phyloP scores from a whole-genome alignment of 2,329 filamentous ascomycete genomes.

The Capronia americana region DNA sequence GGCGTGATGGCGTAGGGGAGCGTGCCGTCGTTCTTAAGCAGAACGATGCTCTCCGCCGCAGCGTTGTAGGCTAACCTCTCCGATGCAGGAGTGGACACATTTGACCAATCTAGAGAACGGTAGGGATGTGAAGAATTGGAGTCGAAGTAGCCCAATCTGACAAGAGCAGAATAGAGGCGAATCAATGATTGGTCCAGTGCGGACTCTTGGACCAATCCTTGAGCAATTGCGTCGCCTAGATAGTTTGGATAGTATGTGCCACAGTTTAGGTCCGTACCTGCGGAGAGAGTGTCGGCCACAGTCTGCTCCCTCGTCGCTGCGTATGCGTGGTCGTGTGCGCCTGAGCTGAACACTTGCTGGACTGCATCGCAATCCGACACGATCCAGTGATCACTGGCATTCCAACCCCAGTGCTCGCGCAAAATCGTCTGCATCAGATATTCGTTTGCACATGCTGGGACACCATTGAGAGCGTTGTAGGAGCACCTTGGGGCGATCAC shows the following conservation, averaged over 20 bases:
- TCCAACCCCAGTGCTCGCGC: slow-evolving; percentile 70
- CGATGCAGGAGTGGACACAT: slow-evolving; percentile 62
- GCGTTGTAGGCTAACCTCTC: slow-evolving; percentile 63
- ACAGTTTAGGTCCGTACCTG: slow-evolving; percentile 61
- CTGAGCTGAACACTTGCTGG: slow-evolving; percentile 58
- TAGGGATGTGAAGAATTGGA: slow-evolving; percentile 51
- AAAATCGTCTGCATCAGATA: slow-evolving; percentile 69
- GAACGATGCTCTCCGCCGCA: slow-evolving; percentile 53
- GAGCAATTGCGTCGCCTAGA: slow-evolving; percentile 51
- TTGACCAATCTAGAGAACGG: slow-evolving; percentile 58
- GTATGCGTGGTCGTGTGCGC: slow-evolving; percentile 43
- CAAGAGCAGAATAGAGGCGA: slow-evolving; percentile 57
- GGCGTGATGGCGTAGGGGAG: slow-evolving; percentile 52
- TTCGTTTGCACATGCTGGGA: slow-evolving; percentile 66
- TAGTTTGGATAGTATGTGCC: slow-evolving; percentile 55
- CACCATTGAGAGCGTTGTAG: slow-evolving; percentile 70
- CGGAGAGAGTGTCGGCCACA: slow-evolving; percentile 55
- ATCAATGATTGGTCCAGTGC: slow-evolving; percentile 55
- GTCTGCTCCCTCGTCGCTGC: slow-evolving; percentile 50
- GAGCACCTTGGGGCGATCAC: slow-evolving; percentile 44
- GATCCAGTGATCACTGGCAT: slow-evolving; percentile 65
- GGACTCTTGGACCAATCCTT: slow-evolving; percentile 52
- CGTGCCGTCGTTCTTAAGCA: slow-evolving; percentile 60
- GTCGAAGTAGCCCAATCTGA: slow-evolving; percentile 61
- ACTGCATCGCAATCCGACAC: slow-evolving; percentile 71